Base-by-base conservation (phyloP, 108 stramenopile species). In the Nitzschia putrida region DNA sequence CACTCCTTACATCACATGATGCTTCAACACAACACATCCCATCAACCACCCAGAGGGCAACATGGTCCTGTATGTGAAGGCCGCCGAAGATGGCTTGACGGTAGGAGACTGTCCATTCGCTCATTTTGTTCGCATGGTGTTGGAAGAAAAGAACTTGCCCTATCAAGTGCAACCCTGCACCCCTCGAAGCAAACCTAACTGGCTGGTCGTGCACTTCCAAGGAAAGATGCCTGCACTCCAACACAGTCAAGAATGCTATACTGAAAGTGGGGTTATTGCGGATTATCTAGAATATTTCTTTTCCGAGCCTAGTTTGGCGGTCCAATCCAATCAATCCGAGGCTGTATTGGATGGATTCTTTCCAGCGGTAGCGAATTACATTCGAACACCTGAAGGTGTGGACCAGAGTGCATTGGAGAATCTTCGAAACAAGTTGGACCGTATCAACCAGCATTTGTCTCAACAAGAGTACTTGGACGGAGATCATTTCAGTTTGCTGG, bases 221-320 rank as follows among this genome's bases (percentile, higher is more conserved):
- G 93, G 93, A 0, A 88, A 88, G 40, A 78, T 94, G 83, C 93
- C 93, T 8, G 89, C 89, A 6, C 66, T 94, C 53, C 77, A 88
- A n/a, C 93, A 94, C 83, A 76, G 85, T 0, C 81, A 79, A 53
- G 93, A 94, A 75, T 87, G 86, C 47, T 94, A 94, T 66, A 83
- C 84, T 1, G 93, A 94, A 76, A 85, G 84, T 22, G 83, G 82
- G 7, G 85, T 91, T 22, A 89, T 90, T 82, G 84, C 65, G 5
- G 85, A 91, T 41, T 94, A 94, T 71, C 72, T 94, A 38, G 90
- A 91, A 57, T 94, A 87, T 66, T 94, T 90, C 70, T 94, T 94
- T 73, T 63, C 73, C 25, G 80, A 88, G 10, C 86, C 87, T 23
- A 20, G 67, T 16, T 57, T 91, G 58, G 61, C 56, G 24, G 22